A percentile compares a stretch with the other conserved stretches of the same genome.
These are phyloP conservation scores for Botryotinia narcissicola DNA, from an alignment of 2,329 filamentous ascomycete genomes.

Conservation along the genomic window DNA sequence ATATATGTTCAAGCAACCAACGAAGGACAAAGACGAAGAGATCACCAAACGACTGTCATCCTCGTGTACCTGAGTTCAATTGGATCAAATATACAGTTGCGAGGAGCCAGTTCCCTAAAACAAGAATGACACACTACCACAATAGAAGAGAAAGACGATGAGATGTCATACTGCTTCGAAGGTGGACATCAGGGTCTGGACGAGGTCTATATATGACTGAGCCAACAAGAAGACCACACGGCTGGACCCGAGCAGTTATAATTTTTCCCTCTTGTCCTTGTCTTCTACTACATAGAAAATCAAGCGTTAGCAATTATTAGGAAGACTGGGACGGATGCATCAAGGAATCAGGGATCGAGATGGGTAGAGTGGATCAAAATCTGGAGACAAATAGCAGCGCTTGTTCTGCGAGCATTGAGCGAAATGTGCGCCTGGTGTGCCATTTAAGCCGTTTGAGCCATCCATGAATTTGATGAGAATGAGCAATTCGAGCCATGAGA, in stretches of 20 bases:
- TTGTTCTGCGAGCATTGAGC: slow-evolving; percentile 23
- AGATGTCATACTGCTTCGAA: slow-evolving; percentile 32
- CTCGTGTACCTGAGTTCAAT: slow-evolving; percentile 30
- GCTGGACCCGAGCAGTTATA: slow-evolving; percentile 35
- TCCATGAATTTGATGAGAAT: slow-evolving; percentile 8
- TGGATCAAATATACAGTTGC: slow-evolving; percentile 33
- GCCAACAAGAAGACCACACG: slow-evolving; percentile 26
- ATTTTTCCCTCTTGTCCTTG: slow-evolving; percentile 24
- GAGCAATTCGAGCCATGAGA: neutral
- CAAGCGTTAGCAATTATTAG: slow-evolving; percentile 30
- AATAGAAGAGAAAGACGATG: slow-evolving; percentile 26
- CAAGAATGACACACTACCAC: slow-evolving; percentile 22
- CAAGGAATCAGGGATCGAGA: slow-evolving; percentile 30
- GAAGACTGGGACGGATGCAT: slow-evolving; percentile 20
- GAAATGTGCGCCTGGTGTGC: slow-evolving; percentile 23
- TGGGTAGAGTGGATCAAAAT: slow-evolving; percentile 28
- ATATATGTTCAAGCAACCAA: slow-evolving; percentile 24
- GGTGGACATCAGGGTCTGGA: slow-evolving; percentile 26
- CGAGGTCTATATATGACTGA: slow-evolving; percentile 32
- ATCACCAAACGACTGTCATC: slow-evolving; percentile 32
- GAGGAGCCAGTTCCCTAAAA: slow-evolving; percentile 27
- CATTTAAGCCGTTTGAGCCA: slow-evolving; percentile 16
- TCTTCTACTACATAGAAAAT: slow-evolving; percentile 22
- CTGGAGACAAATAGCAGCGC: slow-evolving; percentile 24
- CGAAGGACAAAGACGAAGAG: slow-evolving; percentile 30